phyloP scores from a whole-genome alignment of 441 rosid genomes.

The Breynia disticha region DNA sequence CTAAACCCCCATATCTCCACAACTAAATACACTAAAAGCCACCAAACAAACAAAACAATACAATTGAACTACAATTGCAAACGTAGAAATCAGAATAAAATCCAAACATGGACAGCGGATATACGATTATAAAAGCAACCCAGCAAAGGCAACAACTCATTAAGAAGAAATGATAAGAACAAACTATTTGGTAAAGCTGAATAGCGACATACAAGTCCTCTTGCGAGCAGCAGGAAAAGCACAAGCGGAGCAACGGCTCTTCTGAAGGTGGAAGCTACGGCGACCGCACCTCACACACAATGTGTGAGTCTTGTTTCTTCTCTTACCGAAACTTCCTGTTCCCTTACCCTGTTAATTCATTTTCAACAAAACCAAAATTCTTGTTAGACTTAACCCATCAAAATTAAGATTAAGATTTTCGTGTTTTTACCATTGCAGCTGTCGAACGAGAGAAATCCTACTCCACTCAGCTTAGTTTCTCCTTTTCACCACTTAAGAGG shows the following conservation, averaged over 20 bases:
- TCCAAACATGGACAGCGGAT: too few species aligned
- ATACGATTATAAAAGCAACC: too few species aligned
- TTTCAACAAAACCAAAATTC: background rate
- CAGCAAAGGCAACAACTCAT: background rate
- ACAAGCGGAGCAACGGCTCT: slow-evolving; percentile 85
- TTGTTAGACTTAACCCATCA: too few species aligned
- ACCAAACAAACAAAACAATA: background rate
- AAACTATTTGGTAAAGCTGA: background rate
- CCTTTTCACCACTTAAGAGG: background rate
- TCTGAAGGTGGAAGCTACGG: slow-evolving; percentile 91
- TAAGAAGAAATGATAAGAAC: too few species aligned
- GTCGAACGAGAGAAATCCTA: slow-evolving; percentile 15
- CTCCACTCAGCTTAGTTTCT: background rate
- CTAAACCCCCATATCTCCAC: background rate
- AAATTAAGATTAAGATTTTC: too few species aligned
- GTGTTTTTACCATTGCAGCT: slow-evolving; percentile 22
- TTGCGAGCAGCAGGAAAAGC: slow-evolving; percentile 84
- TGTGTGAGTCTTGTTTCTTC: slow-evolving; percentile 96
- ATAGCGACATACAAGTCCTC: slow-evolving; percentile 39
- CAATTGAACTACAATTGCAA: too few species aligned
- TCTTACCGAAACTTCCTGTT: slow-evolving; percentile 91
- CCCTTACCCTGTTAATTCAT: slow-evolving; percentile 63
- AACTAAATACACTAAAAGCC: background rate
- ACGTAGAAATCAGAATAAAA: background rate
- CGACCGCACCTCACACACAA: slow-evolving; percentile 92